A percentile compares a stretch with the other conserved stretches of the same genome.
Evolutionary conservation across 1,139 yeast species (phyloP).

Genomic region (Blastobotrys buckinghamii): DNA sequence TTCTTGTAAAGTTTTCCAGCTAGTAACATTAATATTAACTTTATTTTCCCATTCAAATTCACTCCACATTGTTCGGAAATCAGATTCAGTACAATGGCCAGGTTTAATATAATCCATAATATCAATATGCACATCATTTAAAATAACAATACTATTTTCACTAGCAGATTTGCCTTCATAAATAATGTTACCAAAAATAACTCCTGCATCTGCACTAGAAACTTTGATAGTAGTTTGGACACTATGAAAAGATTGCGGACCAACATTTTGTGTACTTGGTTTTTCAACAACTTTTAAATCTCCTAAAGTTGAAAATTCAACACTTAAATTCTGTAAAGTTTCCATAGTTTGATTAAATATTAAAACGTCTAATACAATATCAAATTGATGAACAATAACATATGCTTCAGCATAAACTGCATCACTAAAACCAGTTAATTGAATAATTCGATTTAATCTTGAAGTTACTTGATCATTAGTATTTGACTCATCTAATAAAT

Average conservation of each 20-base stretch:
- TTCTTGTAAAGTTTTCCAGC: constrained; percentile 59
- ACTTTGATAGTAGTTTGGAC: constrained; percentile 88
- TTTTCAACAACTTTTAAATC: constrained; percentile 92
- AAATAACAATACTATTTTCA: constrained; percentile 82
- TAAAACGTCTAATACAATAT: constrained; percentile 88
- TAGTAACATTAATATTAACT: constrained; percentile 73
- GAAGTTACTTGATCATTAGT: constrained; percentile 59
- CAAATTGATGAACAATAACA: constrained; percentile 91
- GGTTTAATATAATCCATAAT: constrained; percentile 98
- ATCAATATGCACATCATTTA: constrained; percentile 93
- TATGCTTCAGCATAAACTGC: constrained; percentile 98
- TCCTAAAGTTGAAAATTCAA: constrained; percentile 95
- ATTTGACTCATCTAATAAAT: constrained; percentile 40
- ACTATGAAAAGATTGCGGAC: constrained; percentile 94
- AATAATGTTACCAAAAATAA: constrained; percentile 92
- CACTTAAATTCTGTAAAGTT: constrained; percentile 85
- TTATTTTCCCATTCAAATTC: constrained; percentile 99
- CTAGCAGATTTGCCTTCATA: constrained; percentile 95
- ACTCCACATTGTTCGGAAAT: constrained; percentile 97
- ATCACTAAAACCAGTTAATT: constrained; percentile 94
- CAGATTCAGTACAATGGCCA: constrained; percentile 79
- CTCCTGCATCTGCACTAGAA: constrained; percentile 95
- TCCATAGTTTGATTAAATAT: constrained; percentile 90
- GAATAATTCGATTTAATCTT: constrained; percentile 81
- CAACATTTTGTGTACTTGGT: constrained; percentile 88